Evolutionary conservation across 495 filamentous ascomycete species (phyloP), one percentile per base, ranked within the genome.

Genomic region (Penicillium samsonianum): DNA sequence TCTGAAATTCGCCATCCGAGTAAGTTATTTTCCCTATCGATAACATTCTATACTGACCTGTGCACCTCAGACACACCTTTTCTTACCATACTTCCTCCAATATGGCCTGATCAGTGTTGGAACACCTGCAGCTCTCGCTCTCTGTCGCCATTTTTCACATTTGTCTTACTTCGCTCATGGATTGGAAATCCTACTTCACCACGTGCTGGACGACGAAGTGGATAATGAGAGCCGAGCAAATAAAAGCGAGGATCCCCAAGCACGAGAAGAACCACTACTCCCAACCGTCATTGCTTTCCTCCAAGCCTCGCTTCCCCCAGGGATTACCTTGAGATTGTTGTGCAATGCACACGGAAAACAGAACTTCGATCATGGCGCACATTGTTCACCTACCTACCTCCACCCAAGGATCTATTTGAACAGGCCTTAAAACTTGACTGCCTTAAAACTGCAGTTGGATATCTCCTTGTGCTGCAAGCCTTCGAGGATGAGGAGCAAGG

Each of bases 311-410:
- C 96, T 97, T 59, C 87, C 88, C 26, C 90, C 48, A 67, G 64
- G 11, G 70, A 73, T 12, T 98, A 96, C 57, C 85, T 98, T 30
- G 94, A 98, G 67, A 91, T 96, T 54, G 86, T 99, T 5, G 92
- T 99, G 1, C 93, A 96, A 75, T 99, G 95, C 71, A 96, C 94
- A 0, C 87, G 95, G 20, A 98, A 99, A 73, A 99, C 95, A 0
- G 95, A 99, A 63, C 85, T 96, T 7, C 86, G 92, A 26, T 95
- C 89, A 20, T 99, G 95, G 95, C 87, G 88, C 26, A 96, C 95
- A 1, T 80, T 99, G 3, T 98, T 98, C 69, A 82, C 86, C 10
- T 87, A 95, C 63, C 81, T 98, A 2, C 94, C 95, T 4, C 88
- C 92, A 3, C 91, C 94, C 7, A 87, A 91, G 58, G 87, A 90